A percentile compares a stretch with the other conserved stretches of the same genome.
Evolutionary conservation across 225 moss, liverwort and hornwort genomes (phyloP).

Genomic region (Bryoerythrophyllum caledonicum): DNA sequence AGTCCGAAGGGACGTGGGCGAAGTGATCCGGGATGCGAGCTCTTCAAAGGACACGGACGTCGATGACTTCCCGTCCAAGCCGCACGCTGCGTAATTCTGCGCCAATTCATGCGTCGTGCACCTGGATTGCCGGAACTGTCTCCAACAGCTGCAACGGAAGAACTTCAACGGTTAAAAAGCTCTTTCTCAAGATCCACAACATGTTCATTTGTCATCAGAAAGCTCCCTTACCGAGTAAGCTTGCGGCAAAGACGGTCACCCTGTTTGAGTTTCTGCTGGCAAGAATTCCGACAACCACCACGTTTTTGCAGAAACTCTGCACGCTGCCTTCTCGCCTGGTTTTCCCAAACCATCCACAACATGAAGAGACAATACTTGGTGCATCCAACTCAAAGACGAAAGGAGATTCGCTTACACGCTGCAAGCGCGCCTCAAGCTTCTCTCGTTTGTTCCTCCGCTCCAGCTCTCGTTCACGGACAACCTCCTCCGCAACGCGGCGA

Average conservation of each 20-base stretch:
- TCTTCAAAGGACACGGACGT: slow-evolving; percentile 50
- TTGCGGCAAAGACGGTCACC: slow-evolving; percentile 80
- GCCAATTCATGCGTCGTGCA: slow-evolving; percentile 64
- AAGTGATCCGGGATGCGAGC: slow-evolving; percentile 69
- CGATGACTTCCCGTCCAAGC: slow-evolving; percentile 58
- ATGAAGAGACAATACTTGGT: slow-evolving; percentile 3
- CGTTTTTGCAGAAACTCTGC: slow-evolving; percentile 79
- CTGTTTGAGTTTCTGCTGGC: slow-evolving; percentile 75
- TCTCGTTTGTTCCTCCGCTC: slow-evolving; percentile 71
- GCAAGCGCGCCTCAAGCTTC: slow-evolving; percentile 76
- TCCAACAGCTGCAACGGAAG: slow-evolving; percentile 65
- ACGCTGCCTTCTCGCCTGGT: slow-evolving; percentile 71
- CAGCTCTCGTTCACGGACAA: slow-evolving; percentile 68
- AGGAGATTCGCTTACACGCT: slow-evolving; percentile 42
- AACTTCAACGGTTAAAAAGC: neutral
- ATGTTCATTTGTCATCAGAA: neutral
- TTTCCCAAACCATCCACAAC: slow-evolving; percentile 14
- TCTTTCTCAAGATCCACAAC: neutral
- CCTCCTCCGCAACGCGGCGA: slow-evolving; percentile 67
- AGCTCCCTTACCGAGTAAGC: slow-evolving; percentile 55
- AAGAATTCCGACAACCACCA: slow-evolving; percentile 68
- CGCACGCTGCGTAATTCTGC: slow-evolving; percentile 65
- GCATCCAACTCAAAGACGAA: neutral
- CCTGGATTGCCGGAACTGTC: slow-evolving; percentile 75
- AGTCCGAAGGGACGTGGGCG: slow-evolving; percentile 55